Base-by-base conservation (phyloP, 192 early-diverging fungal species). In the Umbelopsis isabellina region DNA sequence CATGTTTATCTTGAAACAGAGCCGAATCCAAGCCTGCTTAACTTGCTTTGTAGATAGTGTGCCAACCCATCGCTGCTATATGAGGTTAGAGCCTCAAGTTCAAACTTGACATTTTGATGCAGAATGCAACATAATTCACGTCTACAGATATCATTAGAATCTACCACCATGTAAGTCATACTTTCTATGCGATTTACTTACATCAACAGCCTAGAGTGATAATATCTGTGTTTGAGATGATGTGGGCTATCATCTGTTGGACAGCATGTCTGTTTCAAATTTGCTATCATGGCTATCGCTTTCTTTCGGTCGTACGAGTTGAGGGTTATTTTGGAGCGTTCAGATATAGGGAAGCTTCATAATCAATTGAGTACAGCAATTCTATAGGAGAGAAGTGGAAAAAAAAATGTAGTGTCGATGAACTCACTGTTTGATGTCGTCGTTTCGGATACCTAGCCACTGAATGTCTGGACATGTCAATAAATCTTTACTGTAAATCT, bases 391-490 rank as follows among this genome's bases (percentile, higher is more conserved):
- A 0, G n/a, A 23, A 21, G n/a, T n/a, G 12, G 7, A 41, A 35
- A 21, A 44, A 7, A 8, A 16, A 35, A n/a, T n/a, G n/a, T n/a
- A 44, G 47, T 51, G 1, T 1, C 27, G 53, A 45, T 18, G 2
- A 22, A 12, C 45, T 20, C 69, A 70, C 74, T 21, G 46, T 70
- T 67, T 23, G 18, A 65, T 33, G 45, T 78, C 76, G n/a, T 48
- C 46, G 6, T 44, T 70, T 20, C 16, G 12, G 15, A 78, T 16
- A 8, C 76, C 76, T 46, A 78, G 27, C 12, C 72, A 50, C 25
- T 55, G 46, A 10, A 78, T 73, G 22, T 23, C 35, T 37, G 71
- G 71, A 13, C 67, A 68, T 2, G 72, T 50, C 61, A 78, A 66
- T 52, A 73, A 70, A 8, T 50, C 44, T 18, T 58, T 46, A 41